Conservation (phyloP, 2,329 filamentous ascomycete genomes). For the Penicillium hordei region DNA sequence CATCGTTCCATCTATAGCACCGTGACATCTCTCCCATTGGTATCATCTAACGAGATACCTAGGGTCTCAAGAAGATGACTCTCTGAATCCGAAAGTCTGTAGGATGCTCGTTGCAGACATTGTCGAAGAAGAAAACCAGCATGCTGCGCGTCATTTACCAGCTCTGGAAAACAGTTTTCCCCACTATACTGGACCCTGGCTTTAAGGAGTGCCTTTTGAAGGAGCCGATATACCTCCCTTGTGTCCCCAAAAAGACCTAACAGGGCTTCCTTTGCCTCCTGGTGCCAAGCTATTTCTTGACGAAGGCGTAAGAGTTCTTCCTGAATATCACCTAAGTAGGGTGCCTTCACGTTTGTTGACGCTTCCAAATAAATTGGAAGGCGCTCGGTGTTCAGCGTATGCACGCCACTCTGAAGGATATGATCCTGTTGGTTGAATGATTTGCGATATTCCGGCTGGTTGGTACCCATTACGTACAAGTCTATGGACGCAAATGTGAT, state of each 20-base stretch:
- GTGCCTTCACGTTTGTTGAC: constrained; percentile 6
- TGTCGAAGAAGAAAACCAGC: not conserved
- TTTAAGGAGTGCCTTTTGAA: constrained; percentile 11
- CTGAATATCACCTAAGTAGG: constrained; percentile 9
- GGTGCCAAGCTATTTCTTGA: constrained; percentile 12
- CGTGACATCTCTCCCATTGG: not conserved
- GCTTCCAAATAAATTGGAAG: constrained; percentile 9
- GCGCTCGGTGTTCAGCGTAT: constrained; percentile 14
- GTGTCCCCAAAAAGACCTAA: constrained; percentile 12
- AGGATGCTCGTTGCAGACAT: constrained; percentile 1
- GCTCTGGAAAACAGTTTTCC: not conserved
- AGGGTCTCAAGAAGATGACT: constrained; percentile 4
- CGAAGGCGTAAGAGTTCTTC: constrained; percentile 13
- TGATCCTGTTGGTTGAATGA: constrained; percentile 9
- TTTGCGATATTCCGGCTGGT: not conserved
- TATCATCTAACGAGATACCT: constrained; percentile 7
- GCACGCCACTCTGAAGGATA: constrained; percentile 7
- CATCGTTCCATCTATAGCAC: not conserved
- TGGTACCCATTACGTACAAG: not conserved
- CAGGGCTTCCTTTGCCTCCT: constrained; percentile 7
- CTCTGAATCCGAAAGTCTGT: constrained; percentile 2
- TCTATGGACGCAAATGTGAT: not conserved
- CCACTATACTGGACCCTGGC: not conserved
- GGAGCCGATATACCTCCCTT: constrained; percentile 10
- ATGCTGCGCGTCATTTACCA: not conserved